Evolutionary conservation across 306 rosid genomes (phyloP).

Genomic region (Quercus wislizeni): DNA sequence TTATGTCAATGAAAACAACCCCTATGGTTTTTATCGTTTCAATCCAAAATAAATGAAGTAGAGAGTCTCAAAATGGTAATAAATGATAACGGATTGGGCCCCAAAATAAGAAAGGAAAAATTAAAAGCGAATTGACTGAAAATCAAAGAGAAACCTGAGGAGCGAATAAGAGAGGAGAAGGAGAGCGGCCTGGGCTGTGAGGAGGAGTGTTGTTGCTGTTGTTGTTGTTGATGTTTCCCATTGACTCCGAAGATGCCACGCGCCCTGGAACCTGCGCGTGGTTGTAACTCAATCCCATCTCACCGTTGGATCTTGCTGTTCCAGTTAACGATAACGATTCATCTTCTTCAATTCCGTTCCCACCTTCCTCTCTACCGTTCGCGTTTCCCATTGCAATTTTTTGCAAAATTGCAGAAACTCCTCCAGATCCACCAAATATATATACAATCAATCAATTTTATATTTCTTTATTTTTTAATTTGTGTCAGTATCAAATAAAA

Average conservation of each 20-base stretch:
- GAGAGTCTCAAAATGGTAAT: too few species aligned
- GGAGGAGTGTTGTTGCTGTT: slow-evolving; percentile 54
- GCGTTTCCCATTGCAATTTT: slow-evolving; percentile 56
- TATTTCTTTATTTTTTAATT: too few species aligned
- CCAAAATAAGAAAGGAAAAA: too few species aligned
- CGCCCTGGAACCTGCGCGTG: slow-evolving; percentile 35
- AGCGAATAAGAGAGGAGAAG: slow-evolving; percentile 67
- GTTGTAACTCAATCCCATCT: slow-evolving; percentile 26
- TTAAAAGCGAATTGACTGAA: too few species aligned
- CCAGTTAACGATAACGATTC: not conserved
- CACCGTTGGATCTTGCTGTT: slow-evolving; percentile 29
- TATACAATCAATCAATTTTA: not conserved
- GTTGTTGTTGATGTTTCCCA: slow-evolving; percentile 25
- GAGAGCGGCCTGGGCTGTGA: slow-evolving; percentile 60
- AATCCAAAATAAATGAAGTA: too few species aligned
- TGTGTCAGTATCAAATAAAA: too few species aligned
- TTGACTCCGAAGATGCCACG: slow-evolving; percentile 56
- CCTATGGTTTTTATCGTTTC: too few species aligned
- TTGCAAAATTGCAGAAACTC: not conserved
- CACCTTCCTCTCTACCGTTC: slow-evolving; percentile 58
- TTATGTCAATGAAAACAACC: too few species aligned
- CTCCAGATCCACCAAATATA: slow-evolving; percentile 11
- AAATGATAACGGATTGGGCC: too few species aligned
- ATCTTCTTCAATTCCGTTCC: slow-evolving; percentile 16
- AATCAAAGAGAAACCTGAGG: slow-evolving; percentile 56